Percentiles rank a stretch among this genome's conserved stretches.
Evolutionary conservation across 768 basidiomycete genomes (phyloP).

Genomic region (Lactifluus subvellereus): DNA sequence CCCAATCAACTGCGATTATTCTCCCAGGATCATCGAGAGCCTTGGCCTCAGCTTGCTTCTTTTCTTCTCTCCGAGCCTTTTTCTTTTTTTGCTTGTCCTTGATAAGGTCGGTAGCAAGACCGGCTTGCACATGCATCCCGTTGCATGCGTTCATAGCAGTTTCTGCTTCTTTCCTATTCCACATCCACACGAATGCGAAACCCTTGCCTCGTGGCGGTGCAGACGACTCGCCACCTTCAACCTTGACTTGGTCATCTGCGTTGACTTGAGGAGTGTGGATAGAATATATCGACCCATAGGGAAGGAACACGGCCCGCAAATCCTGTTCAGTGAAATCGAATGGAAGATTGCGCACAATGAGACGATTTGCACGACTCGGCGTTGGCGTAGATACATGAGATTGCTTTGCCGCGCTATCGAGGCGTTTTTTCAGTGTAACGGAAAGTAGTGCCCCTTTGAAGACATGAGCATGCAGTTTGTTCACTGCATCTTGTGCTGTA

Average conservation of each 20-base stretch:
- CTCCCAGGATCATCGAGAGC: constrained; percentile 43
- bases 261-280: constrained; percentile 62
- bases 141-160: constrained; percentile 31
- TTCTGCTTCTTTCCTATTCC: constrained; percentile 66
- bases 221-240: constrained; percentile 27
- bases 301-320: constrained; percentile 78
- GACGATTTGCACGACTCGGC: constrained; percentile 67
- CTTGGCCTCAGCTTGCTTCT: constrained; percentile 34
- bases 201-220: constrained; percentile 49
- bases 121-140: constrained; percentile 23
- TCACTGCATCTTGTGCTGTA: constrained; percentile 63
- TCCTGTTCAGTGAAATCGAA: constrained; percentile 82
- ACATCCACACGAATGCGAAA: constrained; percentile 95
- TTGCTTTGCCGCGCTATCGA: constrained; percentile 59
- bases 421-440: constrained; percentile 79
- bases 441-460: constrained; percentile 88
- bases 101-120: constrained; percentile 28
- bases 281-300: constrained; percentile 80
- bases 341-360: constrained; percentile 89
- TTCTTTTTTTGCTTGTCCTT: constrained; percentile 32
- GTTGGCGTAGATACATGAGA: constrained; percentile 30
- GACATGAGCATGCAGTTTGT: constrained; percentile 85
- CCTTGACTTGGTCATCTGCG: constrained; percentile 31
- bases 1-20: constrained; percentile 93
- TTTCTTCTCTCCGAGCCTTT: constrained; percentile 35